These are phyloP conservation scores for Lasiodiplodia citricola DNA, from an alignment of 2,329 filamentous ascomycete genomes.

Conservation along the genomic window DNA sequence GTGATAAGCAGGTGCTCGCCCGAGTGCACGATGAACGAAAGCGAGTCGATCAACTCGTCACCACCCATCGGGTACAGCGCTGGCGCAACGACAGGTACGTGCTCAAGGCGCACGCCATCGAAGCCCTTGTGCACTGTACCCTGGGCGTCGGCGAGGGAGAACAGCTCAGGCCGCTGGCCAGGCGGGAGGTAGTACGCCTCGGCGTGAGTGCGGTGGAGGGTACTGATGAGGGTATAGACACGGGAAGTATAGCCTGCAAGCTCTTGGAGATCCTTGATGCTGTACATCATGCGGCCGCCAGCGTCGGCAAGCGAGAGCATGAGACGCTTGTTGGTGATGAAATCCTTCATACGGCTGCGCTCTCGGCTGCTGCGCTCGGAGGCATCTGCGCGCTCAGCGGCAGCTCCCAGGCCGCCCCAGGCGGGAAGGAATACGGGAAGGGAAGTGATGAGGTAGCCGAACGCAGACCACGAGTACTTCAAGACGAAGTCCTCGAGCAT, in stretches of 20 bases:
- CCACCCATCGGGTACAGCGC: slow-evolving; percentile 87
- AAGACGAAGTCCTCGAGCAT: slow-evolving; percentile 98
- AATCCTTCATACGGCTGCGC: slow-evolving; percentile 91
- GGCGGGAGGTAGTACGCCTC: slow-evolving; percentile 78
- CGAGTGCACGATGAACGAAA: slow-evolving; percentile 86
- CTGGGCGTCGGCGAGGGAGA: slow-evolving; percentile 87
- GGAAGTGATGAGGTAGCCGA: slow-evolving; percentile 92
- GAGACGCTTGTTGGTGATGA: slow-evolving; percentile 97
- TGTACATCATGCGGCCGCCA: slow-evolving; percentile 99
- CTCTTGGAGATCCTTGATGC: slow-evolving; percentile 96
- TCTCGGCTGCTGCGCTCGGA: slow-evolving; percentile 65
- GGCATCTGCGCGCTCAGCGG: slow-evolving; percentile 66
- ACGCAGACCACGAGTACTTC: slow-evolving; percentile 98
- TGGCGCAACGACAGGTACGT: slow-evolving; percentile 91
- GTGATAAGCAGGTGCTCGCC: slow-evolving; percentile 95
- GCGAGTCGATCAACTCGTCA: slow-evolving; percentile 85
- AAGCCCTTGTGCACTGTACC: slow-evolving; percentile 95
- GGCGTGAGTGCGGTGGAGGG: slow-evolving; percentile 90
- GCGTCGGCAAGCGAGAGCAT: slow-evolving; percentile 98
- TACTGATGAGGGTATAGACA: slow-evolving; percentile 94
- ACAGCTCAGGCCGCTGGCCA: slow-evolving; percentile 75
- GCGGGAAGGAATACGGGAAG: slow-evolving; percentile 92
- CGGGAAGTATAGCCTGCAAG: slow-evolving; percentile 94
- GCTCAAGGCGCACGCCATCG: slow-evolving; percentile 89
- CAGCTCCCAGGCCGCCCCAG: slow-evolving; percentile 84